phyloP scores from a whole-genome alignment of 768 basidiomycete genomes.

The Wakefieldia striispora region DNA sequence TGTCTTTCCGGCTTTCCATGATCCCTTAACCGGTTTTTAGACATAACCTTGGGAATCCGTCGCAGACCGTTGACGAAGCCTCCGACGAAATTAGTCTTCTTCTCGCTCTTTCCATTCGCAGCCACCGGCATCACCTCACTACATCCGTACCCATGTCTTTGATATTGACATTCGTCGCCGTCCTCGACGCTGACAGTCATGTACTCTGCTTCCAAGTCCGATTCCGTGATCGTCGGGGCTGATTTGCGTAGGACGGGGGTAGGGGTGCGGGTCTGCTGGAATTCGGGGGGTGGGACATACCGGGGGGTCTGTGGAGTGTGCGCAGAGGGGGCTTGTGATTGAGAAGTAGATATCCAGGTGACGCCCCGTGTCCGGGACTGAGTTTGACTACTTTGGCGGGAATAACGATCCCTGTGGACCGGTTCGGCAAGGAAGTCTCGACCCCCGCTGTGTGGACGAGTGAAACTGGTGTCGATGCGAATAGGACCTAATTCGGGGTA shows the following conservation, averaged over 20 bases:
- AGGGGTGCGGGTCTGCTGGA: conserved; percentile 23
- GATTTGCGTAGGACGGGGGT: conserved; percentile 30
- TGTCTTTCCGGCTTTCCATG: conserved; percentile 24
- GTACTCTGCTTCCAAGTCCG: conserved; percentile 33
- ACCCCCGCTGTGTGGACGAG: conserved; percentile 26
- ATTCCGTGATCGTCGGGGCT: conserved; percentile 30
- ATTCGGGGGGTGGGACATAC: conserved; percentile 18
- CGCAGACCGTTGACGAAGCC: conserved; percentile 32
- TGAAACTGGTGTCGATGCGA: conserved; percentile 31
- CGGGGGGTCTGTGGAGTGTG: conserved; percentile 29
- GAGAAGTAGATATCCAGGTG: conserved; percentile 31
- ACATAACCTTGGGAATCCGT: conserved; percentile 34
- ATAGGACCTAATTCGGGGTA: conserved; percentile 22
- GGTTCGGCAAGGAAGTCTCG: conserved; percentile 28
- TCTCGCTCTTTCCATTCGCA: conserved; percentile 29
- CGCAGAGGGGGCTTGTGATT: conserved; percentile 25
- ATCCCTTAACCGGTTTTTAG: conserved; percentile 28
- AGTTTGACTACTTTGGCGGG: conserved; percentile 27
- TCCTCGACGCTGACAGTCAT: conserved; percentile 32
- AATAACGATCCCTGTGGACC: conserved; percentile 26
- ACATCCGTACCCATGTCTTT: conserved; percentile 23
- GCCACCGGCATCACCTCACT: conserved; percentile 21
- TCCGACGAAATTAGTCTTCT: conserved; percentile 27
- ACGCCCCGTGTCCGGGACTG: conserved; percentile 28
- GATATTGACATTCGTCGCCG: conserved; percentile 17